Evolutionary conservation across 768 basidiomycete genomes (phyloP).

Genomic region (Boletus reticulatus): DNA sequence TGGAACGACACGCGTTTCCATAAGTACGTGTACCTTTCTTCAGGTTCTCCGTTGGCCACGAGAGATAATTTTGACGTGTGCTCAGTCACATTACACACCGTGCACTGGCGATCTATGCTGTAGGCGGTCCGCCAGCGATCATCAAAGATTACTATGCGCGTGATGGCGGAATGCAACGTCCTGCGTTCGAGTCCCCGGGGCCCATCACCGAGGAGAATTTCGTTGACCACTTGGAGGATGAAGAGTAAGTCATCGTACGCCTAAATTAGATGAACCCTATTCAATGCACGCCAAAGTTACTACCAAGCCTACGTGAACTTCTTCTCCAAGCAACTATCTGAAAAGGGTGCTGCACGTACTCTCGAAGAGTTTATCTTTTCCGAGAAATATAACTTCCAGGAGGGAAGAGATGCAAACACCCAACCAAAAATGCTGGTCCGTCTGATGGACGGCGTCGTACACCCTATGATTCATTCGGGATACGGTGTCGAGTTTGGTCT

Average conservation of each 20-base stretch:
- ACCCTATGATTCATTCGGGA: slow-evolving; percentile 62
- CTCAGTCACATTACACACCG: slow-evolving; percentile 31
- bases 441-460: slow-evolving; percentile 47
- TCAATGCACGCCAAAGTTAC: slow-evolving; percentile 11
- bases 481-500: slow-evolving; percentile 63
- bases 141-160: slow-evolving; percentile 27
- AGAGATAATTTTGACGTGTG: background rate
- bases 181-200: slow-evolving; percentile 23
- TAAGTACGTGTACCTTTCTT: slow-evolving; percentile 40
- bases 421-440: slow-evolving; percentile 56
- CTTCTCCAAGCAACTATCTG: slow-evolving; percentile 18
- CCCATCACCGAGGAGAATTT: slow-evolving; percentile 24
- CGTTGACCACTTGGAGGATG: slow-evolving; percentile 23
- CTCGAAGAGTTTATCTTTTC: slow-evolving; percentile 33
- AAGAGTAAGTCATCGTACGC: slow-evolving; percentile 15
- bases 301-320: slow-evolving; percentile 28
- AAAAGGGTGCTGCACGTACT: slow-evolving; percentile 13
- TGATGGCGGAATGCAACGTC: slow-evolving; percentile 22
- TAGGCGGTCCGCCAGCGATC: slow-evolving; percentile 22
- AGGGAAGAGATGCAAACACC: slow-evolving; percentile 4
- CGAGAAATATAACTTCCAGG: slow-evolving; percentile 22
- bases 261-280: background rate
- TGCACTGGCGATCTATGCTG: slow-evolving; percentile 26
- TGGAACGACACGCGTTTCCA: slow-evolving; percentile 46
- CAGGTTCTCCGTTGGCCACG: background rate